Evolutionary conservation across 306 rosid species (phyloP), one percentile per base, ranked within the genome.

Genomic region (Rubus parviflorus): DNA sequence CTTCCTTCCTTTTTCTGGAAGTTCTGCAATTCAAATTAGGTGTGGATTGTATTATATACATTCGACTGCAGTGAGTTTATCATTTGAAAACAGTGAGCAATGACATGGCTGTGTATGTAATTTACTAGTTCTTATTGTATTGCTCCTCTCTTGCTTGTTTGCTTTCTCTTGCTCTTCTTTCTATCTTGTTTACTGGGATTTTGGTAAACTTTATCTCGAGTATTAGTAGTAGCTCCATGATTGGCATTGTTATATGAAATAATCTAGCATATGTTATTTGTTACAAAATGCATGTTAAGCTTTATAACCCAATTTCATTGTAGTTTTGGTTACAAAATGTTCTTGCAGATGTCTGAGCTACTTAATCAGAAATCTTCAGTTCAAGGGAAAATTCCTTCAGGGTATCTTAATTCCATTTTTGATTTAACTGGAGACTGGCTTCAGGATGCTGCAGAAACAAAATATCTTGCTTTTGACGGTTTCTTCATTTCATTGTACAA

Each of bases 331-430:
- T 20, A 67, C 54, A 66, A 80, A 77, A 30, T 83, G 81, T 81
- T 69, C 43, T 81, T 88, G 83, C 91, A 94, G 98, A 95, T 95
- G 98, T 95, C 98, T 51, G 97, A 92, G 89, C 54, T 87, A 75
- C 92, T 95, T 23, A 95, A 95, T 83, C 97, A 95, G 81, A 92
- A 83, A 85, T 87, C 91, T 68, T 88, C 92, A 8, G 65, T 92
- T 45, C 97, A 88, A 78, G 98, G 97, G 68, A 95, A 95, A 90
- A 82, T 95, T 68, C 98, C 98, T 70, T 95, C 98, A 45, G 98
- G 98, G 68, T 92, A 84, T 87, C 86, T 92, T 45, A 95, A 92
- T 80, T 86, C 98, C 66, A 87, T 92, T 64, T 95, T 95, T 75
- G 92, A 77, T 71, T 82, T 92, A 75, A 90, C 80, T 81, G 98